Conservation (phyloP, 129 eudicot genomes). For the Flaveria linearis region DNA sequence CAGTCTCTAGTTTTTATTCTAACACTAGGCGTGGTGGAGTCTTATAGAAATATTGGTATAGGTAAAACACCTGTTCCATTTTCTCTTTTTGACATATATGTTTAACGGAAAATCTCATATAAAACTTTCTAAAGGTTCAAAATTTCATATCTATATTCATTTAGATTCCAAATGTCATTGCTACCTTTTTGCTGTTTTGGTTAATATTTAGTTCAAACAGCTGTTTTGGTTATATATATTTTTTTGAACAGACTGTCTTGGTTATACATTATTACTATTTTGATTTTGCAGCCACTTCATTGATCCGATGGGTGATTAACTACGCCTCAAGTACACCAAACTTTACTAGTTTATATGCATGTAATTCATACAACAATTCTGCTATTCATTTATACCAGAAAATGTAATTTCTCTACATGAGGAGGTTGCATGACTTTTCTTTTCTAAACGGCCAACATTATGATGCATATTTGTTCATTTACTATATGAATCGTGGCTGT, state of each 20-base stretch:
- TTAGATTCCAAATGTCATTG: no score
- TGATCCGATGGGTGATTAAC: constrained; percentile 69
- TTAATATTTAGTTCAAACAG: not conserved
- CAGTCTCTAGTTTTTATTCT: constrained; percentile 72
- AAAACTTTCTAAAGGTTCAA: not conserved
- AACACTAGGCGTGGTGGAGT: constrained; percentile 83
- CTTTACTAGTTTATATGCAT: no score
- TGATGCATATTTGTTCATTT: constrained; percentile 83
- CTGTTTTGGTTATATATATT: constrained; percentile 2
- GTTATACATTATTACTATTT: constrained; percentile 6
- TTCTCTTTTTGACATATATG: not conserved
- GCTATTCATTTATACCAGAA: constrained; percentile 32
- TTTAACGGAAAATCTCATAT: not conserved
- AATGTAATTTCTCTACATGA: constrained; percentile 72
- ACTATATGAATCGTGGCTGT: constrained; percentile 79
- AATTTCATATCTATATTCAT: not conserved
- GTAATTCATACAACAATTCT: no score
- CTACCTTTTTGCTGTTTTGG: not conserved
- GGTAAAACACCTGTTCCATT: constrained; percentile 38
- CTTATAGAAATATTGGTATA: constrained; percentile 79
- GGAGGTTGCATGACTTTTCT: constrained; percentile 64
- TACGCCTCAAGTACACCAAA: constrained; percentile 27
- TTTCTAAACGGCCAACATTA: constrained; percentile 69
- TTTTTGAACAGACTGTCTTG: no score
- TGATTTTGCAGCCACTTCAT: constrained; percentile 72